These are phyloP conservation scores for Dillenia suffruticosa DNA, from an alignment of 164 flowering plant genomes.

Conservation along the genomic window DNA sequence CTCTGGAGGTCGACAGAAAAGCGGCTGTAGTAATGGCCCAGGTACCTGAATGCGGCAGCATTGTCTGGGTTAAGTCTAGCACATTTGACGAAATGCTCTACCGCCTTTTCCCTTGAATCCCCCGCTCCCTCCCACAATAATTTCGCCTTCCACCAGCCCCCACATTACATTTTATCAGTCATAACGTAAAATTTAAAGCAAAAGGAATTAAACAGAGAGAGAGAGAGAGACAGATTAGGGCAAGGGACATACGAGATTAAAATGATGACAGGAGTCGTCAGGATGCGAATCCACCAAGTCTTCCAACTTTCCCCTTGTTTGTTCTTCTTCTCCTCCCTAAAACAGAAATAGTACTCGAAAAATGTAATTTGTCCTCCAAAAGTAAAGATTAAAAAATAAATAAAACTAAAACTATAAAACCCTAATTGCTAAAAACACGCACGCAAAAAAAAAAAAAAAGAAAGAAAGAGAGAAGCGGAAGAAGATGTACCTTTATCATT, in stretches of 20 bases:
- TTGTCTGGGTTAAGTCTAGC: constrained; percentile 76
- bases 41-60: constrained; percentile 57
- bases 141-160: too few species aligned
- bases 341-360: background rate
- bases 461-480: background rate
- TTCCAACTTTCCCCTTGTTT: constrained; percentile 19
- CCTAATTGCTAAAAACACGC: background rate
- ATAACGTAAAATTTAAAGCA: too few species aligned
- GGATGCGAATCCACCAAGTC: constrained; percentile 40
- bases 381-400: background rate
- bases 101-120: constrained; percentile 49
- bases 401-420: background rate
- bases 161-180: too few species aligned
- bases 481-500: background rate
- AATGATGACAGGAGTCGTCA: constrained; percentile 50
- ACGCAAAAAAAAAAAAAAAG: background rate
- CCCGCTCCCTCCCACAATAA: constrained; percentile 12
- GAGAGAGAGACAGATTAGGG: background rate
- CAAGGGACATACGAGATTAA: constrained; percentile 38
- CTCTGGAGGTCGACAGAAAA: constrained; percentile 40
- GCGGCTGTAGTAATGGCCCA: constrained; percentile 69
- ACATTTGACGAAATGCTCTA: constrained; percentile 65
- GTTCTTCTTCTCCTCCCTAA: constrained; percentile 15
- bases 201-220: background rate
- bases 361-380: too few species aligned